Evolutionary conservation across 495 filamentous ascomycete genomes (phyloP), one percentile per base, ranked within the genome.

Genomic region (Annulohypoxylon maeteangense): DNA sequence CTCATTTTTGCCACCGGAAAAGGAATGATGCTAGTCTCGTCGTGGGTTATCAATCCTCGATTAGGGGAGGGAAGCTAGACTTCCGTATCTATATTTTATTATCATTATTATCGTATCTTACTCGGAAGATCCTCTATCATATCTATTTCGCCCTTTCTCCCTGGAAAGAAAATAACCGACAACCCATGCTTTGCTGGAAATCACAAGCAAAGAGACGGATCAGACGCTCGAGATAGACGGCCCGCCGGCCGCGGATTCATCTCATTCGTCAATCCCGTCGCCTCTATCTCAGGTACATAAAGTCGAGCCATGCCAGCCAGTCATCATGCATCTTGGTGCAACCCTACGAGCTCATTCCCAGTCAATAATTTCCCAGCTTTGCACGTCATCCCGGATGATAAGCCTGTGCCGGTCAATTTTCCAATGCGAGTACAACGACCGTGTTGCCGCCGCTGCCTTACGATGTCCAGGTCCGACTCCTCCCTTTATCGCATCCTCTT

Each of bases 401-500:
- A 92, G 80, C 63, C 81, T 84, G 76, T 91, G 77, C 27, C 89
- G 89, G 67, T 90, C 86, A 68, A 93, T 92, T 53, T 83, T 82
- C 84, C 86, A 89, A 63, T 85, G 83, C 4, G 81, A 79, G 67
- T 90, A 89, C 61, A 88, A 70, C 20, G 79, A 76, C 69, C 83
- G 77, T 7, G 86, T 83, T 12, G 84, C 81, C 12, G 78, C 78
- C 1, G 81, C 83, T 40, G 86, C 85, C 68, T 82, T 84, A 22
- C 85, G 82, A 75, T 87, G 85, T 47, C 83, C 85, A 44, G 82
- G 82, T 3, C 92, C 91, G 12, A 81, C 76, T 25, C 91, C 90
- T 62, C 90, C 92, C 67, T 86, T 83, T 71, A 83, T 84, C 27
- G 92, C 91, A 79, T 94, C 92, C 38, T 89, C 83, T 31, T 86